Evolutionary conservation across 208 protist genomes (phyloP), one percentile per base, ranked within the genome.

Genomic region (Trichomonas gallinae): DNA sequence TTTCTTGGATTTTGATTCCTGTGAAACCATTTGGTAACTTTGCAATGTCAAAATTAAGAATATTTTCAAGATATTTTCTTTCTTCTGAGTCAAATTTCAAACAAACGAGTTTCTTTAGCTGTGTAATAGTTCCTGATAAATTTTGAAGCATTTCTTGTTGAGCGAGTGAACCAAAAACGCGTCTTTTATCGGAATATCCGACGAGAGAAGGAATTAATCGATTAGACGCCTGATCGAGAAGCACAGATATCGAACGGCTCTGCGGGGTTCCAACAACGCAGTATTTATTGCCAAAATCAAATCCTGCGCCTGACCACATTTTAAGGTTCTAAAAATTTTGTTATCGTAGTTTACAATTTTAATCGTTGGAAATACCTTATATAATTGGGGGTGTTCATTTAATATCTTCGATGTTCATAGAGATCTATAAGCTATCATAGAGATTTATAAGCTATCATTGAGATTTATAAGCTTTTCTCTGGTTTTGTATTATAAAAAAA

Each of bases 281-380:
- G 48, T 97, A 96, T 40, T 96, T 42, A 40, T 97, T 96, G 13
- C 97, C 97, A 51, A 97, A 97, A 93, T 97, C 97, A 26, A 97
- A 63, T 26, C 63, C 97, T 58, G 97, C 96, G 4, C 85, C 96
- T 34, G 96, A 96, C 96, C 96, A 97, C 58, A 72, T 72, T 72
- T 51, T 51, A 51, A 51, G 3, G 46, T 51, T 51, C 46, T 51
- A 13, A 51, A 51, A 15, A 51, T 15, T 51, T 51, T 51, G 46
- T n/a, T n/a, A n/a, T n/a, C n/a, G n/a, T n/a, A n/a, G n/a, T n/a
- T n/a, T n/a, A n/a, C n/a, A n/a, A n/a, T n/a, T n/a, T n/a, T n/a
- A n/a, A n/a, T n/a, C n/a, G n/a, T n/a, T n/a, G n/a, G n/a, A n/a
- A n/a, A n/a, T n/a, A n/a, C n/a, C n/a, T n/a, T n/a, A n/a, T n/a